These are phyloP conservation scores for Boechera divaricarpa DNA, from an alignment of 345 rosid species.

Conservation along the genomic window DNA sequence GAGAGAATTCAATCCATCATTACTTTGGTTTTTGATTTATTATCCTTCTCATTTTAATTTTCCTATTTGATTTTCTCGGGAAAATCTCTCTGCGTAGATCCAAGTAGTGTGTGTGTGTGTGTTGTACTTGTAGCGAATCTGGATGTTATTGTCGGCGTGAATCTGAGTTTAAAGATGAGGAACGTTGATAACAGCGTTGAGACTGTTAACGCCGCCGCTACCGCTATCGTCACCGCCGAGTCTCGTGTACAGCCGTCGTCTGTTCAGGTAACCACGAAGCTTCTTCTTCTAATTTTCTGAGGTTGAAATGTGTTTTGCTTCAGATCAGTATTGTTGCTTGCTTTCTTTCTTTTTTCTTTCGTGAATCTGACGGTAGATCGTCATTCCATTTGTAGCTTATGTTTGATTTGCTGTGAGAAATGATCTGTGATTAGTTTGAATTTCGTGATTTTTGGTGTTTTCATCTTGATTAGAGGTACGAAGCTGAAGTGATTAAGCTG, in stretches of 20 bases:
- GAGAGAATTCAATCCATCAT: slow-evolving; percentile 28
- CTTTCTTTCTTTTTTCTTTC: neutral
- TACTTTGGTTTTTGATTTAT: neutral
- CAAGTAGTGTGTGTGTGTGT: neutral
- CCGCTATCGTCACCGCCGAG: slow-evolving; percentile 92
- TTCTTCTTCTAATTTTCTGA: neutral
- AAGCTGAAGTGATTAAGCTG: too few species aligned
- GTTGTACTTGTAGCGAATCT: slow-evolving; percentile 3
- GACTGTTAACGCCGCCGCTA: slow-evolving; percentile 91
- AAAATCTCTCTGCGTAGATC: slow-evolving; percentile 46
- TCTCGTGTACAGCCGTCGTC: slow-evolving; percentile 76
- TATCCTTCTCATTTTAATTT: neutral
- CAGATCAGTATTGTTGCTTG: slow-evolving; percentile 22
- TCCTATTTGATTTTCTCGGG: neutral
- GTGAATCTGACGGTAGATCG: neutral
- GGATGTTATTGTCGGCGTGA: slow-evolving; percentile 44
- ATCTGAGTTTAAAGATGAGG: slow-evolving; percentile 52
- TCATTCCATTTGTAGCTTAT: slow-evolving; percentile 16
- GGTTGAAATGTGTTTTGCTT: neutral
- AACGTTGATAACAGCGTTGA: slow-evolving; percentile 64
- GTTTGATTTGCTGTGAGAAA: slow-evolving; percentile 23
- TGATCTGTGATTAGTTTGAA: slow-evolving; percentile 6
- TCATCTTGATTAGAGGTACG: neutral
- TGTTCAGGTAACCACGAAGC: slow-evolving; percentile 51
- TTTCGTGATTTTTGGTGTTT: neutral